These are phyloP conservation scores for Elaeis guineensis DNA, from an alignment of 176 grass and related monocot species.

Conservation along the genomic window DNA sequence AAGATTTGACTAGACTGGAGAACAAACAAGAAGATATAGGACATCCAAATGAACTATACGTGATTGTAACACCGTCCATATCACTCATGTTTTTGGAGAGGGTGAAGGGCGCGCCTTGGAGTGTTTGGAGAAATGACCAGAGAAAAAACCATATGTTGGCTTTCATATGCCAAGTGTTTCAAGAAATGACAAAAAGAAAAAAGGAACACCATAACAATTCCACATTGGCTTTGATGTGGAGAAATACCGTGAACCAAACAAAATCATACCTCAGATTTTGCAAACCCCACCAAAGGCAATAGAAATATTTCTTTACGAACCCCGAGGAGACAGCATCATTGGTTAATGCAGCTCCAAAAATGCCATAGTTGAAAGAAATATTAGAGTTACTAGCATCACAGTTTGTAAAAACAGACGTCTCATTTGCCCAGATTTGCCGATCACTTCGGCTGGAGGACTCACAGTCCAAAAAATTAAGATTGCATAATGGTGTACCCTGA, in stretches of 20 bases:
- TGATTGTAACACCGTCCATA: no score
- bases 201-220: no score
- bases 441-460: not conserved
- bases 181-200: no score
- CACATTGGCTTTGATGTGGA: no score
- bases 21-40: no score
- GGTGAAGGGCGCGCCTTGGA: no score
- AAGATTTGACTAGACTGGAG: no score
- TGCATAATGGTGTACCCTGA: slow-evolving; percentile 11
- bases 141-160: no score
- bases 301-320: slow-evolving; percentile 84
- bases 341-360: slow-evolving; percentile 51
- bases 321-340: slow-evolving; percentile 51
- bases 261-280: slow-evolving; percentile 82
- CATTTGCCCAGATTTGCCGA: slow-evolving; percentile 31
- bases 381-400: slow-evolving; percentile 23
- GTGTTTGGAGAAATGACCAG: no score
- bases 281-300: slow-evolving; percentile 98
- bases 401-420: slow-evolving; percentile 35
- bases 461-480: slow-evolving; percentile 66
- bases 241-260: not conserved
- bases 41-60: no score
- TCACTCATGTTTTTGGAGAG: no score
- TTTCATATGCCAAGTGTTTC: no score
- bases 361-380: slow-evolving; percentile 58